Conservation (phyloP, 2,329 filamentous ascomycete species). For the Penicillium occitanis region DNA sequence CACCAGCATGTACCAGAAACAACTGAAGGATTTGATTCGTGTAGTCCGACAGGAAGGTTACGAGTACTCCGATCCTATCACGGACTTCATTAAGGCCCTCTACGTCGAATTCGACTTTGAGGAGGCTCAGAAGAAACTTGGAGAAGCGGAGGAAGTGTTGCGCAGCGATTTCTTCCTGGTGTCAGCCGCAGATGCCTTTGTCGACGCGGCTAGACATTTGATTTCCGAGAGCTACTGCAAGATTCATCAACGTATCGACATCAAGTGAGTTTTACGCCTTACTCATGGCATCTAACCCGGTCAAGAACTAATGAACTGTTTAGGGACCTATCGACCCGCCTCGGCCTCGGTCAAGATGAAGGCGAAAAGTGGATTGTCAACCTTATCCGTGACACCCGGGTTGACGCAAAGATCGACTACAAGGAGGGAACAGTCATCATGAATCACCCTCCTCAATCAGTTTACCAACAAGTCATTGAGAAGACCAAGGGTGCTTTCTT, state of each 20-base stretch:
- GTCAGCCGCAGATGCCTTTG: slow-evolving; percentile 79
- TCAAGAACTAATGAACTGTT: slow-evolving; percentile 23
- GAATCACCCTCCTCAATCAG: slow-evolving; percentile 98
- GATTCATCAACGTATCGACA: slow-evolving; percentile 98
- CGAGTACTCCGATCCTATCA: slow-evolving; percentile 95
- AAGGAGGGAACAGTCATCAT: slow-evolving; percentile 98
- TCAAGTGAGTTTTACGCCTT: slow-evolving; percentile 60
- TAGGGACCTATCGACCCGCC: slow-evolving; percentile 82
- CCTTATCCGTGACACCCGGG: slow-evolving; percentile 92
- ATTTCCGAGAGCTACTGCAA: slow-evolving; percentile 99
- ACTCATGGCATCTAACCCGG: background rate
- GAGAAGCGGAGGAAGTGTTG: slow-evolving; percentile 84
- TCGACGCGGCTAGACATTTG: slow-evolving; percentile 90
- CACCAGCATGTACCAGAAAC: slow-evolving; percentile 88
- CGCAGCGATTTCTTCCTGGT: slow-evolving; percentile 94
- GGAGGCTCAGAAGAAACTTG: slow-evolving; percentile 86
- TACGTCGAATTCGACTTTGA: slow-evolving; percentile 98
- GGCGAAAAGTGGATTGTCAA: slow-evolving; percentile 99
- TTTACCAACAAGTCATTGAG: slow-evolving; percentile 99
- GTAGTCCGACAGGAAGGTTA: slow-evolving; percentile 97
- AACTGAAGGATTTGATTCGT: slow-evolving; percentile 94
- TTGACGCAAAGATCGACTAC: slow-evolving; percentile 99
- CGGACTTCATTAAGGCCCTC: slow-evolving; percentile 91
- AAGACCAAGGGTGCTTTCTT: slow-evolving; percentile 99
- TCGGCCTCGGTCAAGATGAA: slow-evolving; percentile 88